Base-by-base conservation (phyloP, 2,329 filamentous ascomycete species). In the Talaromyces sp. region DNA sequence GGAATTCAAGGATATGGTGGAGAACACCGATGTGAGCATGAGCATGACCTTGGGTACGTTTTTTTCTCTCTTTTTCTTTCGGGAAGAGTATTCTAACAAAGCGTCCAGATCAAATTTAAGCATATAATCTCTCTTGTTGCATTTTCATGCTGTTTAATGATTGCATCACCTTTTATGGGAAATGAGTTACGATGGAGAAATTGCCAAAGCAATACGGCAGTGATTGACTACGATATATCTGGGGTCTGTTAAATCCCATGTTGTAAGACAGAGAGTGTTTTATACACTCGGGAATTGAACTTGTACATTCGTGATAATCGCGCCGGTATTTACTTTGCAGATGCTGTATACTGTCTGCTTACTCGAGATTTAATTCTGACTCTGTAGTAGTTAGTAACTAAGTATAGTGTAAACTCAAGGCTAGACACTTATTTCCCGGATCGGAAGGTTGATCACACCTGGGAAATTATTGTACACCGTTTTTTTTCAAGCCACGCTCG, bases 1-100 rank as follows among this genome's bases (percentile, higher is more conserved):
- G 78, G 95, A 99, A 83, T 99, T 99, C 75, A 93, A 88, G 63
- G 91, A 95, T 81, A 98, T 99, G 93, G 95, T 99, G 56, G 93
- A 97, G 84, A 96, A 89, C 75, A 98, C 93, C 27, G 86, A 88
- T 74, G 82, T 88, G 53, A 84, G 81, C 63, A 82, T 87, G 81
- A 88, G 85, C 74, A 87, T 88, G 85, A 88, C 85, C 55, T 75
- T 88, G 74, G 85, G 84, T 82, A 78, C 74, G 80, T 75, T 59
- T 21, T 38, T n/a, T n/a, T n/a, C n/a, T 27, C 4, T 52, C 29
- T 13, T 13, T 29, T 13, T 50, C 19, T 11, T 50, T 11, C n/a
- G n/a, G 10, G 41, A 13, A 9, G 2, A 10, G 21, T 46, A 4
- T 19, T 24, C 43, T 46, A 46, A 46, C 43, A 46, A 24, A 7